Evolutionary conservation across 2,329 filamentous ascomycete species (phyloP).

Genomic region (Cercospora nicotianae): DNA sequence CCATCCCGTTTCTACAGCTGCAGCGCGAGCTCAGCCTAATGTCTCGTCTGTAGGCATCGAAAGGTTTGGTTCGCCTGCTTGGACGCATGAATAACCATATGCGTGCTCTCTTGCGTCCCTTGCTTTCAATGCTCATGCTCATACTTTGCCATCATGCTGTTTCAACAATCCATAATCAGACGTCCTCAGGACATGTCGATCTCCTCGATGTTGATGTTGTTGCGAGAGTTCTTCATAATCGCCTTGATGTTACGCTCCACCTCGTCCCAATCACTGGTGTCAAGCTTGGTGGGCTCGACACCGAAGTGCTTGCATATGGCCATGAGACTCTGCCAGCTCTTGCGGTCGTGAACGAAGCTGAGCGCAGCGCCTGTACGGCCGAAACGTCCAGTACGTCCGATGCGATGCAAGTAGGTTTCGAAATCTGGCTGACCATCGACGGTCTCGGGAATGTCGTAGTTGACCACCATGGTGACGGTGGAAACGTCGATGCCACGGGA

Average conservation of each 20-base stretch:
- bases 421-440: constrained; percentile 72
- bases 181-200: constrained; percentile 21
- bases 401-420: constrained; percentile 96
- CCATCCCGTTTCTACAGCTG: neutral
- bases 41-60: neutral
- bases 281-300: constrained; percentile 77
- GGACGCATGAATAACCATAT: neutral
- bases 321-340: constrained; percentile 75
- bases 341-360: constrained; percentile 85
- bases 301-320: constrained; percentile 78
- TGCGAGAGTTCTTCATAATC: constrained; percentile 65
- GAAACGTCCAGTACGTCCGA: constrained; percentile 94
- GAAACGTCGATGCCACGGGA: constrained; percentile 92
- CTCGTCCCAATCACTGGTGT: constrained; percentile 85
- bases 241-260: constrained; percentile 80
- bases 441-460: constrained; percentile 67
- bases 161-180: neutral
- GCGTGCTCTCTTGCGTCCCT: neutral
- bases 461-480: constrained; percentile 95
- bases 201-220: constrained; percentile 25
- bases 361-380: constrained; percentile 95
- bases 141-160: neutral
- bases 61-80: neutral
- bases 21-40: neutral
- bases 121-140: neutral